A percentile compares a stretch with the other conserved stretches of the same genome.
Conservation (phyloP, 805 yeast species). For the Lachancea sp. region DNA sequence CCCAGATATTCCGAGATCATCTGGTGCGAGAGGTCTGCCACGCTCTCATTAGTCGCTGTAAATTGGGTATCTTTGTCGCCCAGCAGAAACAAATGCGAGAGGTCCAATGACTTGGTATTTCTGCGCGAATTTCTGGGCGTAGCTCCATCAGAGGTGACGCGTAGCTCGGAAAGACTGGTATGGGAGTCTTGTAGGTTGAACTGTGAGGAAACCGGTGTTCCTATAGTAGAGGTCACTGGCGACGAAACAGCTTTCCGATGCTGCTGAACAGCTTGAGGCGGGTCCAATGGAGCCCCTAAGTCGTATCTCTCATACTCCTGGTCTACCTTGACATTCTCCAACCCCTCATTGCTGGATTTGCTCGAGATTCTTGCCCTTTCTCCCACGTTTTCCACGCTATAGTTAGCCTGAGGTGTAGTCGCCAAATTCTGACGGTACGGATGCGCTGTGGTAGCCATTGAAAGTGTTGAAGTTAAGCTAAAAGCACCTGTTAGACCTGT, state of each 20-base stretch:
- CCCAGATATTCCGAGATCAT: conserved; percentile 49
- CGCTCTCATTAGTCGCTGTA: conserved; percentile 35
- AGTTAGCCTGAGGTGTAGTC: conserved; percentile 2
- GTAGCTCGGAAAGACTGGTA: neutral
- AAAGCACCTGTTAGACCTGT: neutral
- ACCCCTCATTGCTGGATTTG: too few species aligned
- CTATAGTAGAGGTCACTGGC: conserved; percentile 1
- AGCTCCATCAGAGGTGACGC: neutral
- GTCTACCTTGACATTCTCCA: neutral
- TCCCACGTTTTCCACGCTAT: conserved; percentile 6
- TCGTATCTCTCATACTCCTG: neutral
- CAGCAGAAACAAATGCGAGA: conserved; percentile 37
- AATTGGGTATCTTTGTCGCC: conserved; percentile 31
- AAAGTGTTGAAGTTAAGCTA: neutral
- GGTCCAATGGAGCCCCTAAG: neutral
- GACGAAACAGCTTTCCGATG: conserved; percentile 3
- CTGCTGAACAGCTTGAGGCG: neutral
- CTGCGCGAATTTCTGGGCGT: conserved; percentile 11
- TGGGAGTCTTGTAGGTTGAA: conserved; percentile 2
- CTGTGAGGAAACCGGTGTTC: conserved; percentile 5
- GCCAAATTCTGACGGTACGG: conserved; percentile 7
- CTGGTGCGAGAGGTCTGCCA: conserved; percentile 49
- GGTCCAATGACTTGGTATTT: conserved; percentile 35
- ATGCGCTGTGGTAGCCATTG: conserved; percentile 9
- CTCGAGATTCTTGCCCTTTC: neutral